Conservation (phyloP, 2,329 filamentous ascomycete genomes). For the Aspergillus sp. region DNA sequence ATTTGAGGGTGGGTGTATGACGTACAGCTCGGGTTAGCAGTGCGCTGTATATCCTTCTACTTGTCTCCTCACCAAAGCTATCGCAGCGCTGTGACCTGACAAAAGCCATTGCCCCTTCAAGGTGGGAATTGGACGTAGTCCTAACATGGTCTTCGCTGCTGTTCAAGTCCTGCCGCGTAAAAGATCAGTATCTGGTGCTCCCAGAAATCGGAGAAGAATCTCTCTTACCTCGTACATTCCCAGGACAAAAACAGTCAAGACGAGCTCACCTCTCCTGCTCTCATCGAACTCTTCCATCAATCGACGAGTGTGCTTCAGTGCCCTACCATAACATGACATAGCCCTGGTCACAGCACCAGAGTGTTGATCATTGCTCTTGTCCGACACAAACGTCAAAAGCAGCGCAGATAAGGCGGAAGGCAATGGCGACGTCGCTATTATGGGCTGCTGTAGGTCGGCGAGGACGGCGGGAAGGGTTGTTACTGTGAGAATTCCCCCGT, state of each 20-base stretch:
- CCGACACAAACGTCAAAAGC: constrained; percentile 1
- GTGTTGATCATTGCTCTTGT: neutral
- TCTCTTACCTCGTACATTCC: constrained; percentile 5
- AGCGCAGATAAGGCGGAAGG: constrained; percentile 3
- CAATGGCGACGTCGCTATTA: neutral
- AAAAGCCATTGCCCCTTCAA: constrained; percentile 7
- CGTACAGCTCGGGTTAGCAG: constrained; percentile 5
- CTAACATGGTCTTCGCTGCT: neutral
- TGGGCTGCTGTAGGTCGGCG: neutral
- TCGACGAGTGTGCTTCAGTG: constrained; percentile 5
- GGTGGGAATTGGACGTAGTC: constrained; percentile 2
- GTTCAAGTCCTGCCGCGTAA: constrained; percentile 1
- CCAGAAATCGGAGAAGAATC: neutral
- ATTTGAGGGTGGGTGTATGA: neutral
- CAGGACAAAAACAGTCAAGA: constrained; percentile 8
- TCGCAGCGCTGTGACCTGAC: neutral
- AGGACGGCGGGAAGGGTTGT: neutral
- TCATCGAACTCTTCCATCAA: constrained; percentile 2
- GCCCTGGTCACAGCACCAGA: neutral
- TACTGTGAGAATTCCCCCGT: neutral
- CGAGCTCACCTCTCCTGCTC: neutral
- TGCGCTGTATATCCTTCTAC: constrained; percentile 3
- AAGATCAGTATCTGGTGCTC: neutral
- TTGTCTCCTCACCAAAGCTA: constrained; percentile 1
- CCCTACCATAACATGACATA: constrained; percentile 4